A percentile compares a stretch with the other conserved stretches of the same genome.
Evolutionary conservation across 1,284 basidiomycete genomes (phyloP).

Genomic region (Naganishia albida): DNA sequence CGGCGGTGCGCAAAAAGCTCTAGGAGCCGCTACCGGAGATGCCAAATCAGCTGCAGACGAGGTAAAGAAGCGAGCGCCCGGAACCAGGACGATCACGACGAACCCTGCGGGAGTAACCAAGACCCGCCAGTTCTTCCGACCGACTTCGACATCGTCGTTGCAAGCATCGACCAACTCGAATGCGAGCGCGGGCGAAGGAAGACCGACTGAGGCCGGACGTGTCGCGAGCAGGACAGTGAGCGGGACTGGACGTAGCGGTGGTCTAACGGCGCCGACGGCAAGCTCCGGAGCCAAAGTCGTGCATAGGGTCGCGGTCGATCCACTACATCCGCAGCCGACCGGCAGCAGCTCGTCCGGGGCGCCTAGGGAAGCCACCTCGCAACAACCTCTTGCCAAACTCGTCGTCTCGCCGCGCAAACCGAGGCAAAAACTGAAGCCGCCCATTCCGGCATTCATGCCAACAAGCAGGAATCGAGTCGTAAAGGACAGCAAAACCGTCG

Average conservation of each 20-base stretch:
- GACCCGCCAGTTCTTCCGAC: constrained; percentile 26
- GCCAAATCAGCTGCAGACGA: not conserved
- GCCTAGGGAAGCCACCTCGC: not conserved
- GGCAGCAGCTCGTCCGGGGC: not conserved
- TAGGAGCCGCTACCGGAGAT: not conserved
- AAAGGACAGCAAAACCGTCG: constrained; percentile 6
- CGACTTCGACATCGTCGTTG: constrained; percentile 5
- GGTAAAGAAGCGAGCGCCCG: not conserved
- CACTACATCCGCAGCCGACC: not conserved
- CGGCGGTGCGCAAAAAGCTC: not conserved
- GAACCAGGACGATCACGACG: constrained; percentile 10
- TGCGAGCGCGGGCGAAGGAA: not conserved
- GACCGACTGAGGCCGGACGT: constrained; percentile 1
- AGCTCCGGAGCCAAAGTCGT: constrained; percentile 23
- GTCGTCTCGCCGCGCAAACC: constrained; percentile 27
- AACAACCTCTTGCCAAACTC: constrained; percentile 29
- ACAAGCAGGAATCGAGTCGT: constrained; percentile 4
- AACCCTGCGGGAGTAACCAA: constrained; percentile 15
- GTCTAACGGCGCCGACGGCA: constrained; percentile 21
- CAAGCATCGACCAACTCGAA: constrained; percentile 7
- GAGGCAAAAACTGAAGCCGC: constrained; percentile 29
- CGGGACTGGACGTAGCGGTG: not conserved
- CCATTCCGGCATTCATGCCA: constrained; percentile 25
- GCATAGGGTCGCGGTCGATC: constrained; percentile 1
- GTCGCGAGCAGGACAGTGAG: not conserved